These are phyloP conservation scores for Pleurotus salmoneostramineus DNA, from an alignment of 768 basidiomycete species.

Conservation along the genomic window DNA sequence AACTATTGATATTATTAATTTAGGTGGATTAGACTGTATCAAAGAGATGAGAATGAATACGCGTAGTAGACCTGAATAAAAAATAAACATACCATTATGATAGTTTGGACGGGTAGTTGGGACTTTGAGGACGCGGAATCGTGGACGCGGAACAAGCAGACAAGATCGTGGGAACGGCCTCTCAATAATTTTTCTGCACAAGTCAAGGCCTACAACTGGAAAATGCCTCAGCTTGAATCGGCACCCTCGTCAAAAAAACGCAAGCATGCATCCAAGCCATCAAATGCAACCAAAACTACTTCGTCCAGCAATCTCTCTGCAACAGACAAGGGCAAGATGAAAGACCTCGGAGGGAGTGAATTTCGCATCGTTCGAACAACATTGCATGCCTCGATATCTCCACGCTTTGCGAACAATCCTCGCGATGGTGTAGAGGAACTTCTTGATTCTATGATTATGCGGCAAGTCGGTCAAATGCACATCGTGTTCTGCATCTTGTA, in stretches of 20 bases:
- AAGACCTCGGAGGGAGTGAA: constrained; percentile 33
- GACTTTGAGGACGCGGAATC: background rate
- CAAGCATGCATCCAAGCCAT: constrained; percentile 35
- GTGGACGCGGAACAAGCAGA: constrained; percentile 5
- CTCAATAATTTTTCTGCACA: constrained; percentile 1
- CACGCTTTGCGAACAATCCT: constrained; percentile 74
- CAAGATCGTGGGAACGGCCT: background rate
- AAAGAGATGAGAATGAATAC: background rate
- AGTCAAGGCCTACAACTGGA: background rate
- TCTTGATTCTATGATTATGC: constrained; percentile 94
- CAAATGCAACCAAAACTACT: constrained; percentile 24
- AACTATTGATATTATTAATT: constrained; percentile 73
- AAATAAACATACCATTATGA: constrained; percentile 1
- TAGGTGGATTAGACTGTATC: constrained; percentile 68
- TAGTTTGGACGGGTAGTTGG: background rate
- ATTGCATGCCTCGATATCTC: constrained; percentile 72
- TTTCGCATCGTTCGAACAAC: constrained; percentile 64
- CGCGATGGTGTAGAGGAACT: constrained; percentile 78
- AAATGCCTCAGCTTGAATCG: background rate
- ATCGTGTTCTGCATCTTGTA: background rate
- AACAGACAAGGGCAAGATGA: constrained; percentile 35
- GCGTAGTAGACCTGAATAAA: no score
- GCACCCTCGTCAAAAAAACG: constrained; percentile 38
- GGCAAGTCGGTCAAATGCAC: constrained; percentile 44
- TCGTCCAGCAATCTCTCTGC: constrained; percentile 23